Percentiles rank a stretch among this genome's conserved stretches.
Conservation (phyloP, 176 grass and related monocot species). For the Oryza officinalis region DNA sequence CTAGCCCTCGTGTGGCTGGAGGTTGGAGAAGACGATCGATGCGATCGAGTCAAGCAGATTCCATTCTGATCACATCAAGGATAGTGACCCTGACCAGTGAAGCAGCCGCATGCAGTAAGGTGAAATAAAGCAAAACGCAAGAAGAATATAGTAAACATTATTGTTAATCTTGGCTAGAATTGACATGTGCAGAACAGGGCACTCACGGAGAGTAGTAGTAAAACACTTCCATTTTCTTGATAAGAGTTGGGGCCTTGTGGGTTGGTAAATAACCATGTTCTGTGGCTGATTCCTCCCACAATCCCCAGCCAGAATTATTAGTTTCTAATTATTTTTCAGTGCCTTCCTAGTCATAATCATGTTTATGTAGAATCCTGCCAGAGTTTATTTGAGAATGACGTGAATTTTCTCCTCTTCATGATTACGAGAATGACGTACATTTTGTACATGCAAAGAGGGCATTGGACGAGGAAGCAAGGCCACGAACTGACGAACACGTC, state of each 20-base stretch:
- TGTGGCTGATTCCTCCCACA: neutral
- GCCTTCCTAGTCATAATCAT: conserved; percentile 2
- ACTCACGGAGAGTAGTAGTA: neutral
- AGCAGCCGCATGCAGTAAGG: neutral
- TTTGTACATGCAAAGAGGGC: neutral
- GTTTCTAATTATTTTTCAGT: neutral
- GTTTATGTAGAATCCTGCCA: neutral
- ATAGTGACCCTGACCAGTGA: neutral
- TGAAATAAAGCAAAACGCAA: neutral
- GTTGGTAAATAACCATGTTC: neutral
- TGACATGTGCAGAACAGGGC: conserved; percentile 10
- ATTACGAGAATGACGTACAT: conserved; percentile 27
- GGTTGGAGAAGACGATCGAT: neutral
- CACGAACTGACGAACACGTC: neutral
- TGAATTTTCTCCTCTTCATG: neutral
- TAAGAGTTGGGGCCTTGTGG: neutral
- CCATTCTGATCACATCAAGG: conserved; percentile 14
- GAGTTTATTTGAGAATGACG: neutral
- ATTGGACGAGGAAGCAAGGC: neutral
- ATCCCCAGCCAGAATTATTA: neutral
- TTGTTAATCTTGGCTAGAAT: neutral
- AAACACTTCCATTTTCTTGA: neutral
- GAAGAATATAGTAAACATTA: neutral
- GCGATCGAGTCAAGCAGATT: neutral
- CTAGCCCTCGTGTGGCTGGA: neutral